A percentile compares a stretch with the other conserved stretches of the same genome.
These are phyloP conservation scores for Leccinum imitatum DNA, from an alignment of 768 basidiomycete species.

Conservation along the genomic window DNA sequence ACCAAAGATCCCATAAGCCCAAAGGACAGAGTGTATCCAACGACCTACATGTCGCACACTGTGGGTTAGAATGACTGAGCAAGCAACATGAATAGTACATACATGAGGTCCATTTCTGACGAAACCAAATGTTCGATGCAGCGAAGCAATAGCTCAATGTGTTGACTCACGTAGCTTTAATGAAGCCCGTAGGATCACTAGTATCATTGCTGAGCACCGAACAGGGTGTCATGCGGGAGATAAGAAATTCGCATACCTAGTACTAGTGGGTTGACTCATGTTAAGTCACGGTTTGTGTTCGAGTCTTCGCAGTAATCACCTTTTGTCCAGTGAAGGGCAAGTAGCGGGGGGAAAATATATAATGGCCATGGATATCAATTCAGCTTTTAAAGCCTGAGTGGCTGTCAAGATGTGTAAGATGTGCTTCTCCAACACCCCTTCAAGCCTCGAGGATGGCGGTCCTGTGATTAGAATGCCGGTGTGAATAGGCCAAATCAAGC, in stretches of 20 bases:
- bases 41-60: neutral
- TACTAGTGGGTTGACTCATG: no score
- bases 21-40: slow-evolving; percentile 19
- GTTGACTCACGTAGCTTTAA: neutral
- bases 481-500: neutral
- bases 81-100: neutral
- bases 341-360: no score
- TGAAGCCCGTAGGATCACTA: no score
- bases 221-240: no score
- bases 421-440: no score
- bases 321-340: neutral
- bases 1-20: slow-evolving; percentile 9
- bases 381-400: neutral
- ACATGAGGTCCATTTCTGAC: neutral
- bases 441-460: no score
- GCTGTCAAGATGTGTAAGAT: no score
- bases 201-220: no score
- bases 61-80: neutral
- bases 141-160: neutral
- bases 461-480: neutral
- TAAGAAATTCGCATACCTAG: no score
- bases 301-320: neutral
- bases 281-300: neutral
- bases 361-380: neutral
- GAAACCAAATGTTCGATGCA: neutral